Base-by-base conservation (phyloP, 1,139 yeast genomes). In the Taiozyma sp. region DNA sequence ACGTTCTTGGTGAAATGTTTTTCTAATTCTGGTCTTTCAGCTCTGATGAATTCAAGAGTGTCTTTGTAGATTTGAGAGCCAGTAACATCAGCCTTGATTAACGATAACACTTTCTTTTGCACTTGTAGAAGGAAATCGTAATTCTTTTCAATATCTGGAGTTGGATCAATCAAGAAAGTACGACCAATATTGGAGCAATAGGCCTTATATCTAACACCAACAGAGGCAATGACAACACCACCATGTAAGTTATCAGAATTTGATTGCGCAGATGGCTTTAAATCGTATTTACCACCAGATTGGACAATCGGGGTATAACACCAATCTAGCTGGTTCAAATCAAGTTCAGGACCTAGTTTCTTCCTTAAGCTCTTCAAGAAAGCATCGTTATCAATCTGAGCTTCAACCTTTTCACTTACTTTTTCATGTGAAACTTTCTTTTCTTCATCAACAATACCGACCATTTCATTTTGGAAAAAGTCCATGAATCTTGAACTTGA, bases 251-350 rank as follows among this genome's bases (percentile, higher is more conserved):
- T 78, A 48, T 81, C 80, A 54, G 83, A 80, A 50, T 80, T 80
- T 0, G 96, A 85, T 57, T 84, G 80, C 1, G 96, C 97, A 57
- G 95, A 85, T 45, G 96, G 95, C 62, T 79, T 85, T 64, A 92
- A 75, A 67, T 91, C 96, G 65, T 84, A 92, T 50, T 83, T 83
- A 44, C 90, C 91, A 49, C 96, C 96, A 61, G 96, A 86, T 70
- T 92, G 96, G 53, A 93, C 79, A 52, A 90, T 87, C 32, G 99
- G 98, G 46, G 91, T 83, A 68, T 90, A 91, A 61, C 97, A 88
- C 97, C 97, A 93, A 68, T 93, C 98, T 39, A 93, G 72, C 57
- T 83, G 81, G 55, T 82, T 84, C 4, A 87, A 75, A 63, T 90
- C 96, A 58, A 83, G 76, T 56, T 87, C 92, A 45, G 80, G 65